Conservation (phyloP, 2,329 filamentous ascomycete species). For the Nothophaeocryptopus gaeumannii region DNA sequence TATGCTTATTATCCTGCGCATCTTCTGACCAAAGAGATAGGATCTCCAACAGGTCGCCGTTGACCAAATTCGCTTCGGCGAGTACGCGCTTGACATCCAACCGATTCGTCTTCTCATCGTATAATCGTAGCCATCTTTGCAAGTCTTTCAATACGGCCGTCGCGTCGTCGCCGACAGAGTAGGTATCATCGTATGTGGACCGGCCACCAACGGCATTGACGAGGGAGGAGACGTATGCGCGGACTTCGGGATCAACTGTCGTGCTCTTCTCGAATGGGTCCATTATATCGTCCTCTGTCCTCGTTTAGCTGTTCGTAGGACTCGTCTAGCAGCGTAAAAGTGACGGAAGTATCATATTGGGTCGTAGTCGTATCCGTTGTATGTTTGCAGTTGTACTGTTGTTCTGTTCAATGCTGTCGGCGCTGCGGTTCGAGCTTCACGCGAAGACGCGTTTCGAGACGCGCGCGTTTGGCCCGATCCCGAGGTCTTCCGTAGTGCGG, state of each 20-base stretch:
- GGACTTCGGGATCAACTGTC: constrained; percentile 81
- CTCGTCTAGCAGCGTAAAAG: no score
- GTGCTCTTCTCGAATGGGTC: constrained; percentile 21
- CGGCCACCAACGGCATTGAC: constrained; percentile 72
- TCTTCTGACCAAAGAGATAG: constrained; percentile 76
- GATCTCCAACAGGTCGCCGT: constrained; percentile 86
- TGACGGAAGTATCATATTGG: no score
- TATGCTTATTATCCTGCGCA: constrained; percentile 68
- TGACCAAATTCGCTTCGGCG: constrained; percentile 86
- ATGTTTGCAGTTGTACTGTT: no score
- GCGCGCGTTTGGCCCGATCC: no score
- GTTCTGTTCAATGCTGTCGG: no score
- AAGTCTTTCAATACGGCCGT: constrained; percentile 88
- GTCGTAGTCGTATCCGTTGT: no score
- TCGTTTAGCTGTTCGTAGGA: no score
- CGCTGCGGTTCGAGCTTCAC: no score
- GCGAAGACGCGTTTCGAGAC: no score
- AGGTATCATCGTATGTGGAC: constrained; percentile 47
- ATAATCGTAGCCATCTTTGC: constrained; percentile 86
- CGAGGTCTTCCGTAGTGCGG: no score
- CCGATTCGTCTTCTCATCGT: constrained; percentile 75
- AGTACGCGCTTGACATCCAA: constrained; percentile 93
- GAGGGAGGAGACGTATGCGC: constrained; percentile 88
- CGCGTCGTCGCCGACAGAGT: constrained; percentile 89
- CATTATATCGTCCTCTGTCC: constrained; percentile 5